These are phyloP conservation scores for Rhizoclosmatium globosum DNA, from an alignment of 192 early-diverging fungal genomes.

Conservation along the genomic window DNA sequence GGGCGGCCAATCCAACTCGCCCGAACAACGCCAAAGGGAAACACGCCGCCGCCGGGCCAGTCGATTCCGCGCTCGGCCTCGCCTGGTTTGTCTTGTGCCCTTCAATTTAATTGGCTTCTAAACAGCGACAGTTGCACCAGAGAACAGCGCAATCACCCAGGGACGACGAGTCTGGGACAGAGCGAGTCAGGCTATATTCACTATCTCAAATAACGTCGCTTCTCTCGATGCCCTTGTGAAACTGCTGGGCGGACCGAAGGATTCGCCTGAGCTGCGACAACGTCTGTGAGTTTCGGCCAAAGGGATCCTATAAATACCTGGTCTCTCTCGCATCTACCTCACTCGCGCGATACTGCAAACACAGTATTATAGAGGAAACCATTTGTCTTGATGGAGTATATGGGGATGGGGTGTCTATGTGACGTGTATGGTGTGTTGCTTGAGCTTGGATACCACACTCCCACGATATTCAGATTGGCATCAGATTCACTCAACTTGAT, in stretches of 20 bases:
- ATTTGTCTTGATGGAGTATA: no score
- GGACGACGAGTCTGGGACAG: conserved; percentile 58
- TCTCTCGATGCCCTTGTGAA: conserved; percentile 81
- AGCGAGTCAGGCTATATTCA: conserved; percentile 86
- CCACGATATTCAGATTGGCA: no score
- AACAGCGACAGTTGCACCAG: not conserved
- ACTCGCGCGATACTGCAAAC: no score
- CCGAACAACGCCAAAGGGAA: not conserved
- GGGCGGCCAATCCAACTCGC: conserved; percentile 53
- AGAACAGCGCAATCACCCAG: not conserved
- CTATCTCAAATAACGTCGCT: conserved; percentile 85
- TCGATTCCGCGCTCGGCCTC: not conserved
- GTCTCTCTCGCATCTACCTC: no score
- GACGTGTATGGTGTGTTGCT: no score
- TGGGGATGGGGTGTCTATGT: no score
- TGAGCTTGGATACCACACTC: no score
- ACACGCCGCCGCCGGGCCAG: not conserved
- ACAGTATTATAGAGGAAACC: no score
- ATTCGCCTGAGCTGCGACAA: conserved; percentile 77
- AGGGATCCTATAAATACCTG: no score
- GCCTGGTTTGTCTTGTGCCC: not conserved
- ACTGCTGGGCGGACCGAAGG: conserved; percentile 78
- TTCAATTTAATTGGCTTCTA: not conserved
- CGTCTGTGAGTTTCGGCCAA: conserved; percentile 65
- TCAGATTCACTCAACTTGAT: no score